phyloP scores from a whole-genome alignment of 2,329 filamentous ascomycete species.

The Emergomyces orientalis region DNA sequence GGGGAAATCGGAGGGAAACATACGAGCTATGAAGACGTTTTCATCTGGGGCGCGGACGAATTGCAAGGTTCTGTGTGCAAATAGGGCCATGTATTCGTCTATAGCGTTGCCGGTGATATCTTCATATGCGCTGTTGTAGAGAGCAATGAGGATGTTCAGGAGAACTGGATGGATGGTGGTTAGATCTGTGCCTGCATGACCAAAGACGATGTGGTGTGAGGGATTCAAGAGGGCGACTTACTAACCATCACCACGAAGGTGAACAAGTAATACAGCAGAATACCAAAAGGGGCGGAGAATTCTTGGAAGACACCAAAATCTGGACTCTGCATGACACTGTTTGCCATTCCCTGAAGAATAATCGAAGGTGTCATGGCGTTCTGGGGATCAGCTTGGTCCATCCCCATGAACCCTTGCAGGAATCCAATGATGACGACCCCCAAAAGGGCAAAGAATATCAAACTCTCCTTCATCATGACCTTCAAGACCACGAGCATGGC shows the following conservation, averaged over 20 bases:
- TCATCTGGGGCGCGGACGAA: slow-evolving; percentile 95
- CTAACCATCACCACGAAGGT: slow-evolving; percentile 91
- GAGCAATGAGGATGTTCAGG: slow-evolving; percentile 90
- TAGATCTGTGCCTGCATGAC: slow-evolving; percentile 7
- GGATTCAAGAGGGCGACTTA: slow-evolving; percentile 19
- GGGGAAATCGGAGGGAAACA: slow-evolving; percentile 15
- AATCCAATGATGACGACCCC: slow-evolving; percentile 69
- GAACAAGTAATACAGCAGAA: slow-evolving; percentile 95
- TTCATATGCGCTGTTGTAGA: slow-evolving; percentile 94
- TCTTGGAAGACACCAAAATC: slow-evolving; percentile 84
- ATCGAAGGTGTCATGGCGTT: slow-evolving; percentile 39
- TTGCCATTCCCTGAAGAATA: slow-evolving; percentile 55
- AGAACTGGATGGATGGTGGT: slow-evolving; percentile 45
- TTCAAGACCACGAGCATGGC: slow-evolving; percentile 97
- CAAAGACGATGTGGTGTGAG: not conserved
- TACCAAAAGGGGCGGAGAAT: slow-evolving; percentile 85
- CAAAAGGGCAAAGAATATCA: slow-evolving; percentile 93
- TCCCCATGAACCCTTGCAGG: slow-evolving; percentile 84
- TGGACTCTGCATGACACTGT: slow-evolving; percentile 82
- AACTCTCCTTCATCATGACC: slow-evolving; percentile 84
- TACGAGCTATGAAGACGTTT: slow-evolving; percentile 87
- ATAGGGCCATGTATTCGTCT: slow-evolving; percentile 91
- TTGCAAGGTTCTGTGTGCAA: slow-evolving; percentile 89
- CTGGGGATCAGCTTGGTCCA: slow-evolving; percentile 73
- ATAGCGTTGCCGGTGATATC: slow-evolving; percentile 88